A percentile compares a stretch with the other conserved stretches of the same genome.
Evolutionary conservation across 1,284 basidiomycete genomes (phyloP).

Genomic region (Melampsora americana): DNA sequence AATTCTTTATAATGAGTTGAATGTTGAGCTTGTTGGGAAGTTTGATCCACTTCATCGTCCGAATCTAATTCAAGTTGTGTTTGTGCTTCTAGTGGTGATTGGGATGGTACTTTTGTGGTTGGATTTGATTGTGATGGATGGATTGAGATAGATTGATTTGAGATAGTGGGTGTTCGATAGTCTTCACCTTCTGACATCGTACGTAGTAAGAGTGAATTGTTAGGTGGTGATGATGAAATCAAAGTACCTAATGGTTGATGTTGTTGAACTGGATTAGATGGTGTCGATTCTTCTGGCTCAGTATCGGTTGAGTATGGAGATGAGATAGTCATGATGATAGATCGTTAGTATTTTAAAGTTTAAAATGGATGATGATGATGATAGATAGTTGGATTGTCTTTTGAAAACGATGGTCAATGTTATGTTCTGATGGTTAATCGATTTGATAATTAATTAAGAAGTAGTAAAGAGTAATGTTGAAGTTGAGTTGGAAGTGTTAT

Average conservation of each 20-base stretch:
- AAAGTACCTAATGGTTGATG: background rate
- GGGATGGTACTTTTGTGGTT: too few species aligned
- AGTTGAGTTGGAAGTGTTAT: too few species aligned
- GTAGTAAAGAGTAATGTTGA: too few species aligned
- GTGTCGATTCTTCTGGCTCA: conserved; percentile 2
- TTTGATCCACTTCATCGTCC: conserved; percentile 30
- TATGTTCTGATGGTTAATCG: too few species aligned
- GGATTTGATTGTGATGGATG: background rate
- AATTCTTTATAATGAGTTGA: conserved; percentile 38
- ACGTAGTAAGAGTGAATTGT: background rate
- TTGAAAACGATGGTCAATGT: too few species aligned
- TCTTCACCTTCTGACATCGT: background rate
- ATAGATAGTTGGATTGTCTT: too few species aligned
- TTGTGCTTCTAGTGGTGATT: background rate
- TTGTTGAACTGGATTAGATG: background rate
- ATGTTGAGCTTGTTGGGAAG: conserved; percentile 5
- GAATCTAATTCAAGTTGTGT: conserved; percentile 31
- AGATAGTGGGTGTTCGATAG: background rate
- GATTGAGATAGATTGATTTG: background rate
- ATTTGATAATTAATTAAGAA: too few species aligned
- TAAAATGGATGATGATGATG: too few species aligned
- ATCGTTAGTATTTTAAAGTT: too few species aligned
- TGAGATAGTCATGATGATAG: conserved; percentile 6
- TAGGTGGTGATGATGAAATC: background rate
- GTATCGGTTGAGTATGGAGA: conserved; percentile 8